Evolutionary conservation across 257 asterid species (phyloP), one percentile per base, ranked within the genome.

Genomic region (Solanum pimpinellifolium): DNA sequence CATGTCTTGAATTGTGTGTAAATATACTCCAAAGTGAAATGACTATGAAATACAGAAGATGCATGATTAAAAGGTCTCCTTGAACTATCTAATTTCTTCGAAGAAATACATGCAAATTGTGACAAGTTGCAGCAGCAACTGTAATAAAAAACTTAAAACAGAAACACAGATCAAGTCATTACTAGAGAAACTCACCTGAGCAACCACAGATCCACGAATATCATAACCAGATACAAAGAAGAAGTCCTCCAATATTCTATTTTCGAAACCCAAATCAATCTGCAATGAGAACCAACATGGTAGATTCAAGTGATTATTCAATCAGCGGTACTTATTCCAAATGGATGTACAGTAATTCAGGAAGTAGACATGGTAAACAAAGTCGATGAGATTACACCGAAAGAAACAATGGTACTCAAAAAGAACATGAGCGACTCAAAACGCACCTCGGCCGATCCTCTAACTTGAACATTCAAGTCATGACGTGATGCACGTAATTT

Each of bases 191-290:
- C 56, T 83, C 90, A 95, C 99, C 99, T 96, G 98, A 87, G 99
- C 96, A 89, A 92, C 97, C 88, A 96, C 99, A 93, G 90, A 85
- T 87, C 98, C 99, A 83, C 92, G 94, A 87, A 95, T 94, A 90
- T 94, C 98, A 88, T 94, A 95, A 84, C 98, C 98, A 66, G 96
- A 90, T 87, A 92, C 92, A 89, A 91, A 94, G 92, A 97, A 97
- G 83, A 93, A 90, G 89, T 94, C 97, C 87, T 92, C 94, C 73
- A 93, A 94, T 90, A 92, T 86, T 49, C 91, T 90, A 59, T 94
- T 95, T 87, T 92, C 92, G 88, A 95, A 97, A 68, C 96, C 97
- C 87, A 97, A 77, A 85, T 93, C 97, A 86, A 95, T 95, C 98
- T 96, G 97, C 95, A 93, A 44, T 76, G 86, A 91, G 33, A 84